Evolutionary conservation across 495 filamentous ascomycete genomes (phyloP), one percentile per base, ranked within the genome.

Genomic region (Xylaria palmicola): DNA sequence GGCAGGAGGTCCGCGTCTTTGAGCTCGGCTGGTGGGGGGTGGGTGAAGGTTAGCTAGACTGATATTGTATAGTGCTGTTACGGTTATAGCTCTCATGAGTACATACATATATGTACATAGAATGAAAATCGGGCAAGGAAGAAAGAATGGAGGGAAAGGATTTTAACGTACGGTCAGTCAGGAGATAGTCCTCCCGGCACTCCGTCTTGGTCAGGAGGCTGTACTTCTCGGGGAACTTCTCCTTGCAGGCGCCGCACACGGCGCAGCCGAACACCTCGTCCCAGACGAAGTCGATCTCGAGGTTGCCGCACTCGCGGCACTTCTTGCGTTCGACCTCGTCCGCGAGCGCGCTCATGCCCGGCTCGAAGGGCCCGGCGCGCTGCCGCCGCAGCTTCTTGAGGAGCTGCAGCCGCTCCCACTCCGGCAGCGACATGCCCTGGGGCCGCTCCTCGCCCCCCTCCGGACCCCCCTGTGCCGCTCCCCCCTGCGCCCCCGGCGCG

Each of bases 211-310:
- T 98, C 15, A 98, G 75, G 26, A 98, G 79, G 66, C 87, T 92
- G 73, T 98, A 98, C 68, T 90, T 94, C 59, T 98, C 94, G 7
- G 92, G 91, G 39, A 75, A 82, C 67, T 90, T 90, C 53, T 97
- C 92, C 72, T 97, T 97, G 70, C 68, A 67, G 0, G 41, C 50
- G 19, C 43, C 55, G 43, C 68, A 69, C 29, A 66, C 48, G 40
- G 62, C 41, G 26, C 62, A 62, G 8, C 56, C 47, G 55, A 71
- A 68, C 34, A 87, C 77, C 59, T 96, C 92, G 40, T 90, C 88
- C 93, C 91, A 97, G 62, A 92, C 89, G 82, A 88, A 97, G 70
- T 98, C 94, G 59, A 98, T 92, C 72, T 98, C 95, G 20, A 92
- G 65, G 43, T 78, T 87, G 0, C 79, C 81, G 73, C 94, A 98